Evolutionary conservation across 768 basidiomycete species (phyloP).

Genomic region (Butyriboletus loyo): DNA sequence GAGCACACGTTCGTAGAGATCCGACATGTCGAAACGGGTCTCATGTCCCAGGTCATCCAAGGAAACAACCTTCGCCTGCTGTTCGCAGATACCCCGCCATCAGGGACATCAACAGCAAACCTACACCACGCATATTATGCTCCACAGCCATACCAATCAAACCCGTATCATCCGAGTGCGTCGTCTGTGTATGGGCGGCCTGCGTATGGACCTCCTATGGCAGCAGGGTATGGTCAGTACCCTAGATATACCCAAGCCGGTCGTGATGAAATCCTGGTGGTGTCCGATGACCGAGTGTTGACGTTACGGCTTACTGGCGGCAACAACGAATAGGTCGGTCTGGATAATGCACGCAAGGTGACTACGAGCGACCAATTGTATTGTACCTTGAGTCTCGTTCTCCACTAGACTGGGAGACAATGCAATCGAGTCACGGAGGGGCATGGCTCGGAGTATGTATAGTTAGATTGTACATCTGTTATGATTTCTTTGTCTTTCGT

Average conservation of each 20-base stretch:
- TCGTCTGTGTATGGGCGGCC: constrained; percentile 27
- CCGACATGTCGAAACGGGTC: constrained; percentile 89
- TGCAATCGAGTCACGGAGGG: constrained; percentile 5
- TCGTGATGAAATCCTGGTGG: constrained; percentile 84
- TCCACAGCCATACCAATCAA: constrained; percentile 27
- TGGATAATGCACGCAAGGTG: not conserved
- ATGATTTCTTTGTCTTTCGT: constrained; percentile 21
- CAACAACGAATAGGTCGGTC: constrained; percentile 10
- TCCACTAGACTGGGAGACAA: constrained; percentile 14
- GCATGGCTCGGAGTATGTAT: constrained; percentile 17
- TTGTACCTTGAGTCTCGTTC: constrained; percentile 11
- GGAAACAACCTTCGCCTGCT: constrained; percentile 86
- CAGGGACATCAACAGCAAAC: constrained; percentile 61
- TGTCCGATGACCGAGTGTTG: constrained; percentile 84
- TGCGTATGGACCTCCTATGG: constrained; percentile 24
- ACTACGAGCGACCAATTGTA: constrained; percentile 3
- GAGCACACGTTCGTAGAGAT: constrained; percentile 97
- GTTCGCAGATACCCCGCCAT: constrained; percentile 92
- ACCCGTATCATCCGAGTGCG: constrained; percentile 32
- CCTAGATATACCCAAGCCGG: constrained; percentile 49
- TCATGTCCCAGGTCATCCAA: constrained; percentile 92
- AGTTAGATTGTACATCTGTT: constrained; percentile 28
- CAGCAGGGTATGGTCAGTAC: constrained; percentile 39
- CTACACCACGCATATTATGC: constrained; percentile 34
- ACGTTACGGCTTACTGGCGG: constrained; percentile 53